Percentiles rank a stretch among this genome's conserved stretches.
Evolutionary conservation across 192 early-diverging fungal genomes (phyloP).

Genomic region (Thoreauomyces humboldtii): DNA sequence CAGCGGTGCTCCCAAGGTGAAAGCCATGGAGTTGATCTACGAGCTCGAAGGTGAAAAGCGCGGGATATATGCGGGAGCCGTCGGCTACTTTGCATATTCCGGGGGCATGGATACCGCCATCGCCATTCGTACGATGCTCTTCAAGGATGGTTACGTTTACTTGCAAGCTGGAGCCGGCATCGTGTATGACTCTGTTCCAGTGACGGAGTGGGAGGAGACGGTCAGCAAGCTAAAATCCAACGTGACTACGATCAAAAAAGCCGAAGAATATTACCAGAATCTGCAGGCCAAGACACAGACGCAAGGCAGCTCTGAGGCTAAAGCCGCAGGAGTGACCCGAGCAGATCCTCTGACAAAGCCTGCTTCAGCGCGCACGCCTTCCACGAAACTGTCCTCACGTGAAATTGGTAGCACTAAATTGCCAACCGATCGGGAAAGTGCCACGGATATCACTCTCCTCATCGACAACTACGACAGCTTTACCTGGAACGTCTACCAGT

Average conservation of each 20-base stretch:
- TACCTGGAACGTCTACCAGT: constrained; percentile 99
- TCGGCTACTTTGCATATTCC: constrained; percentile 94
- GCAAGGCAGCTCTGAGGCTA: too few relatives aligned
- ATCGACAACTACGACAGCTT: constrained; percentile 99
- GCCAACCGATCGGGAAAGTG: too few relatives aligned
- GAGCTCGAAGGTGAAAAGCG: constrained; percentile 89
- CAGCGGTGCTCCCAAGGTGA: constrained; percentile 97
- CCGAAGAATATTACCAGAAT: constrained; percentile 58
- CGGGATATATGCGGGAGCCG: constrained; percentile 69
- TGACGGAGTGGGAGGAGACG: constrained; percentile 94
- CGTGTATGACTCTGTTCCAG: constrained; percentile 90
- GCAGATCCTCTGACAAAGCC: too few relatives aligned
- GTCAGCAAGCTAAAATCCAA: constrained; percentile 93
- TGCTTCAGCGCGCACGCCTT: too few relatives aligned
- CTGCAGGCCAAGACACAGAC: constrained; percentile 22
- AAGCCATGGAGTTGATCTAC: constrained; percentile 93
- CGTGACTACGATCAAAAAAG: constrained; percentile 79
- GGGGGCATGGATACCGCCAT: constrained; percentile 96
- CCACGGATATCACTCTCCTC: too few relatives aligned
- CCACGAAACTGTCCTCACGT: too few relatives aligned
- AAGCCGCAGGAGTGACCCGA: too few relatives aligned
- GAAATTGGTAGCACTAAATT: too few relatives aligned
- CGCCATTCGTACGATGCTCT: constrained; percentile 97
- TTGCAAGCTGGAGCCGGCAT: constrained; percentile 97
- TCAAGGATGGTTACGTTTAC: constrained; percentile 93